A percentile compares a stretch with the other conserved stretches of the same genome.
Conservation (phyloP, 148 eudicot species). For the Camellia lanceoleosa region DNA sequence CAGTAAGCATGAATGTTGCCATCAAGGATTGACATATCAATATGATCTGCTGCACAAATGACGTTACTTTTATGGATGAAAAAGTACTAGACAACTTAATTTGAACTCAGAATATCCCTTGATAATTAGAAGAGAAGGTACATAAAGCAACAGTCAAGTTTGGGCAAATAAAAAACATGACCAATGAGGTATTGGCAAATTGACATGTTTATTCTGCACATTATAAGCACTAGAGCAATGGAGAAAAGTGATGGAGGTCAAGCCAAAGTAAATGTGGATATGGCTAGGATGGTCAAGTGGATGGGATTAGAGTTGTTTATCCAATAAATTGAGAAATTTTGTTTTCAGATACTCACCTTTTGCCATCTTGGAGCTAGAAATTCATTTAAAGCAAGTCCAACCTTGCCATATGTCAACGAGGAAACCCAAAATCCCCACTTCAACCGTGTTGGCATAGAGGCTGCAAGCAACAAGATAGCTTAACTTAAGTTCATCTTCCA, state of each 20-base stretch:
- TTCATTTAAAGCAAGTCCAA: slow-evolving; percentile 73
- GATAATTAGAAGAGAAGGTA: not conserved
- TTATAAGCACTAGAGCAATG: too few relatives aligned
- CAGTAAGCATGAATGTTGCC: too few relatives aligned
- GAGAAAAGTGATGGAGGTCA: too few relatives aligned
- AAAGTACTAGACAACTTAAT: not conserved
- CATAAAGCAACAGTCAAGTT: not conserved
- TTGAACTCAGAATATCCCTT: not conserved
- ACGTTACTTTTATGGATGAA: not conserved
- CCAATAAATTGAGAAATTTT: too few relatives aligned
- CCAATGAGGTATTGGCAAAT: not conserved
- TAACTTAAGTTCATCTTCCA: not conserved
- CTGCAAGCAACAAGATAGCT: slow-evolving; percentile 40
- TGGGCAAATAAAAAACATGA: not conserved
- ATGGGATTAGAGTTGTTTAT: too few relatives aligned
- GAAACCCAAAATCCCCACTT: slow-evolving; percentile 77
- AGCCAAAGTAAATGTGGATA: too few relatives aligned
- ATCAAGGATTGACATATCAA: too few relatives aligned
- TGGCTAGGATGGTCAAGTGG: too few relatives aligned
- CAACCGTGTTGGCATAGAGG: slow-evolving; percentile 77
- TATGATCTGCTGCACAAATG: not conserved
- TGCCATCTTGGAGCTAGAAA: slow-evolving; percentile 86
- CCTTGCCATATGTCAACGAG: slow-evolving; percentile 72
- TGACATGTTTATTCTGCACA: not conserved
- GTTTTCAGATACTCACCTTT: slow-evolving; percentile 33